These are phyloP conservation scores for Daldinia childiae DNA, from an alignment of 495 filamentous ascomycete genomes.

Conservation along the genomic window DNA sequence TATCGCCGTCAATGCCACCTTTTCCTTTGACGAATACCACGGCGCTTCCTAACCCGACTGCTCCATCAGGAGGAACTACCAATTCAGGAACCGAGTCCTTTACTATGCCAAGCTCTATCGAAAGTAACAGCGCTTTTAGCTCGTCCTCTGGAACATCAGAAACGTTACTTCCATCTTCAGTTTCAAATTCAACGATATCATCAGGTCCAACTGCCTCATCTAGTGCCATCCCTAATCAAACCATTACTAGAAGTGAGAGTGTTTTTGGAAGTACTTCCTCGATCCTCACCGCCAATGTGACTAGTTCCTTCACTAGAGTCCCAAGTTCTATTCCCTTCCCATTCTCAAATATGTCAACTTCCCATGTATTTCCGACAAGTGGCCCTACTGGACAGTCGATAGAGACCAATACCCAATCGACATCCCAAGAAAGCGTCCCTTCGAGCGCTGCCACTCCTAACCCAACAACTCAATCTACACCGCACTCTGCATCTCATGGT, in stretches of 20 bases:
- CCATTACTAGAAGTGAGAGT: conserved; percentile 24
- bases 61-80: conserved; percentile 2
- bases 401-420: conserved; percentile 9
- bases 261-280: conserved; percentile 12
- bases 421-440: background rate
- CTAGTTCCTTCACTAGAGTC: background rate
- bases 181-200: conserved; percentile 20
- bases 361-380: conserved; percentile 9
- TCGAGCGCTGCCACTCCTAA: conserved; percentile 2
- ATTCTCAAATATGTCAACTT: conserved; percentile 31
- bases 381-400: conserved; percentile 5
- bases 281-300: background rate
- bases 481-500: conserved; percentile 25
- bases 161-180: background rate
- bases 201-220: background rate
- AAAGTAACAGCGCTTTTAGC: background rate
- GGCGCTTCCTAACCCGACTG: conserved; percentile 31
- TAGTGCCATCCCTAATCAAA: background rate
- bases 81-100: conserved; percentile 6
- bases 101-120: conserved; percentile 1
- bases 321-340: conserved; percentile 35
- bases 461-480: conserved; percentile 9
- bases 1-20: conserved; percentile 17
- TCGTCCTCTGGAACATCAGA: conserved; percentile 6
- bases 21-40: conserved; percentile 45